Evolutionary conservation across 306 rosid species (phyloP).

Genomic region (Cucumis cinereus): DNA sequence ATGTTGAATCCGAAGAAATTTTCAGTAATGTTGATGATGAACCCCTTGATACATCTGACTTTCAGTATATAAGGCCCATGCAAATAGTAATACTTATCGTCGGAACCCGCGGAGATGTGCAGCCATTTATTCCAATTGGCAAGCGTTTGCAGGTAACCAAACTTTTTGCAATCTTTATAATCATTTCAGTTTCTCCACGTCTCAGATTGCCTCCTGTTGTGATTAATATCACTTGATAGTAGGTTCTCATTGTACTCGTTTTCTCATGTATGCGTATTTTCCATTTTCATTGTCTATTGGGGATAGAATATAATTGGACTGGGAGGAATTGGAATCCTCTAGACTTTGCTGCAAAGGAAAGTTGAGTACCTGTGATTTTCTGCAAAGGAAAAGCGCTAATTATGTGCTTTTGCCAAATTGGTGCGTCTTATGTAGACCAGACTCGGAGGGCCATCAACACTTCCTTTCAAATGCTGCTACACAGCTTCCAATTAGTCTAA

Average conservation of each 20-base stretch:
- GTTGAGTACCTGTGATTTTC: background rate
- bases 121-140: conserved; percentile 89
- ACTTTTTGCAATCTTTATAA: background rate
- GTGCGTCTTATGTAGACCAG: background rate
- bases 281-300: background rate
- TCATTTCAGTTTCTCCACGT: background rate
- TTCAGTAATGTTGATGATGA: conserved; percentile 34
- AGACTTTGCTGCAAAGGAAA: background rate
- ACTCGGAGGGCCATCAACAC: background rate
- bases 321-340: background rate
- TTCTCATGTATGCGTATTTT: background rate
- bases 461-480: background rate
- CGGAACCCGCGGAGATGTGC: conserved; percentile 98
- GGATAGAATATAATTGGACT: too few species aligned
- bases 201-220: conserved; percentile 1
- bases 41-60: conserved; percentile 43
- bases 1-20: conserved; percentile 48
- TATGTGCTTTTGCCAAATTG: background rate
- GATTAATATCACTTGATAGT: background rate
- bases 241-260: background rate
- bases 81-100: conserved; percentile 94
- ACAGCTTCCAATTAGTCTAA: background rate
- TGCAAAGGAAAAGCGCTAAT: background rate
- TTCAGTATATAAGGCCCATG: conserved; percentile 55
- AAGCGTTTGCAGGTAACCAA: conserved; percentile 94